These are phyloP conservation scores for Tolypocladium album DNA, from an alignment of 2,329 filamentous ascomycete genomes.

Conservation along the genomic window DNA sequence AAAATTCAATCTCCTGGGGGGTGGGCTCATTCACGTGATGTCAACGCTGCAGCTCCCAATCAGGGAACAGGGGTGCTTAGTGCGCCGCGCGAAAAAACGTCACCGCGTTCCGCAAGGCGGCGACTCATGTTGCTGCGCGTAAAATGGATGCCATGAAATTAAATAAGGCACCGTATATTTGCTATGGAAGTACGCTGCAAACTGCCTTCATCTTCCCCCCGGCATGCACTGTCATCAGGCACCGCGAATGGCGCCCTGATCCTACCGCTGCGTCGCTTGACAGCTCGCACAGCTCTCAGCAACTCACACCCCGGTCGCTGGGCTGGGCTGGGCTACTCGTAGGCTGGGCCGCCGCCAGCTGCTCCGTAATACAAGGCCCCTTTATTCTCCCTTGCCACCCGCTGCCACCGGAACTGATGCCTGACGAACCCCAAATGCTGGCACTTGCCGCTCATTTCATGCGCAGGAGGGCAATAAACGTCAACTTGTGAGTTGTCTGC, in stretches of 20 bases:
- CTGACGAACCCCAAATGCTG: background rate
- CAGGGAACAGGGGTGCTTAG: slow-evolving; percentile 1
- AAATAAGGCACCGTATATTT: too few species aligned
- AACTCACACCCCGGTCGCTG: background rate
- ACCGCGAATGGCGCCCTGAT: background rate
- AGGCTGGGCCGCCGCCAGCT: too few species aligned
- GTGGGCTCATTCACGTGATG: slow-evolving; percentile 24
- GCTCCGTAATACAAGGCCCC: background rate
- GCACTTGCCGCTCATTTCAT: background rate
- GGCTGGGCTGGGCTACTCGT: background rate
- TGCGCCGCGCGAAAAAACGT: background rate
- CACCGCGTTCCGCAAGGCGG: background rate
- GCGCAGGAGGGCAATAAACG: background rate
- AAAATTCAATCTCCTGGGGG: slow-evolving; percentile 30
- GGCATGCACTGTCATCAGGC: background rate
- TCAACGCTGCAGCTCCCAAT: slow-evolving; percentile 7
- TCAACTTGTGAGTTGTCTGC: background rate
- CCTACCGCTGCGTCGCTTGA: background rate
- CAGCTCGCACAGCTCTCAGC: background rate
- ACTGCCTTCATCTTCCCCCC: background rate
- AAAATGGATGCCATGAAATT: background rate
- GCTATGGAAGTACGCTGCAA: too few species aligned
- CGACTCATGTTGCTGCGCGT: background rate
- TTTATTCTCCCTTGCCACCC: background rate
- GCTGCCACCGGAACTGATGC: background rate